Evolutionary conservation across 2,329 filamentous ascomycete species (phyloP).

Genomic region (Botrytis tulipae): DNA sequence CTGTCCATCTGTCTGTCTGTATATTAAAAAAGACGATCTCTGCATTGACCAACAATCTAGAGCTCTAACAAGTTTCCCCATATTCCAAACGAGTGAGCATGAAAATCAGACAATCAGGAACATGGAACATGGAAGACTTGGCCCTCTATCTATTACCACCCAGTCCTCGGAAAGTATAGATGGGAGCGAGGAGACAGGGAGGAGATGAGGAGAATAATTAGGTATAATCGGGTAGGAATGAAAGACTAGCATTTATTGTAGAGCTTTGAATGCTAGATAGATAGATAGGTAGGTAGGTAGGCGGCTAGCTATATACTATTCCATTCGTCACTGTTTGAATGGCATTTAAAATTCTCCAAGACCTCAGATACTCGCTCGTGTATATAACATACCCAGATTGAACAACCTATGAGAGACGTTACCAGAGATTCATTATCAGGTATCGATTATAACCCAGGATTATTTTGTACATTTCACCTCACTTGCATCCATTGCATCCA

Average conservation of each 20-base stretch:
- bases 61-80: neutral
- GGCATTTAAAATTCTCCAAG: neutral
- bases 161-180: neutral
- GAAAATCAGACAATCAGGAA: neutral
- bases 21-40: neutral
- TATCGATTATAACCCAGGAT: neutral
- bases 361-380: neutral
- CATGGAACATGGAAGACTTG: neutral
- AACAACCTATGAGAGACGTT: neutral
- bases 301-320: neutral
- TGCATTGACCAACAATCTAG: constrained; percentile 9
- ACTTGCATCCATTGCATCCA: neutral
- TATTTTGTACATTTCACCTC: neutral
- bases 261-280: neutral
- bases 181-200: neutral
- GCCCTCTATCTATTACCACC: neutral
- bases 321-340: neutral
- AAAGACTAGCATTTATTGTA: neutral
- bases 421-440: neutral
- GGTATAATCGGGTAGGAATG: neutral
- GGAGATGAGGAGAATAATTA: neutral
- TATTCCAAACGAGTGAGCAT: neutral
- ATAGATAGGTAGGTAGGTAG: too few species aligned
- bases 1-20: neutral
- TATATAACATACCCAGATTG: neutral